Conservation (phyloP, 1,139 yeast genomes). For the Schizosaccharomyces versatilis region DNA sequence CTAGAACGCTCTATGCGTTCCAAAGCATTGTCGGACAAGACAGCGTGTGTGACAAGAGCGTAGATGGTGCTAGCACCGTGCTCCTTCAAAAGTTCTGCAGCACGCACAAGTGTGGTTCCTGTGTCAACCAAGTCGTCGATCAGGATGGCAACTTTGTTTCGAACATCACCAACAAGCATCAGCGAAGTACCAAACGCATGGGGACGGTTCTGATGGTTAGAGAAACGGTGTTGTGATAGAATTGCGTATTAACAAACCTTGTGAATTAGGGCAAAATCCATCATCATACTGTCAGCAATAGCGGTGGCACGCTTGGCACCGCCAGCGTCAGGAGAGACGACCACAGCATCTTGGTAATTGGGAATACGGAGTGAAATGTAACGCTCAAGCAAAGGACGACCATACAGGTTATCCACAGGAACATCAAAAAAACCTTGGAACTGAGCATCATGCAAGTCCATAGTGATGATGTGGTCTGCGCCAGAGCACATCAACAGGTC, state of each 20-base stretch:
- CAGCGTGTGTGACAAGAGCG: conserved; percentile 92
- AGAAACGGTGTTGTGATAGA: neutral
- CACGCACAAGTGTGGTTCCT: conserved; percentile 89
- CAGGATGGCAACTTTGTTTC: conserved; percentile 64
- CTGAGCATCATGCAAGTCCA: conserved; percentile 94
- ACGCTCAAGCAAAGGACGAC: conserved; percentile 82
- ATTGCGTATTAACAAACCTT: conserved; percentile 44
- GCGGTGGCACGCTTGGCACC: conserved; percentile 97
- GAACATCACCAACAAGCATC: conserved; percentile 93
- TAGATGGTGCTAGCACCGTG: conserved; percentile 69
- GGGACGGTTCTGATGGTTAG: conserved; percentile 4
- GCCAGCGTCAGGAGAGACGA: conserved; percentile 95
- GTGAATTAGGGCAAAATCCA: conserved; percentile 87
- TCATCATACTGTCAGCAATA: conserved; percentile 73
- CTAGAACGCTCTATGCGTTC: conserved; percentile 59
- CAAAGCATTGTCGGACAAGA: conserved; percentile 71
- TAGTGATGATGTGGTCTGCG: conserved; percentile 86
- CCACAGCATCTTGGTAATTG: conserved; percentile 46
- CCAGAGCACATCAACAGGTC: conserved; percentile 91
- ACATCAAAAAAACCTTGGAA: conserved; percentile 92
- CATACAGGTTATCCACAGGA: conserved; percentile 89
- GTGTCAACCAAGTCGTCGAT: conserved; percentile 99
- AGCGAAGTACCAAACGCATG: conserved; percentile 68
- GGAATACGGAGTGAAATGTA: conserved; percentile 58
- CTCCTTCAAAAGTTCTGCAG: conserved; percentile 69